Percentiles rank a stretch among this genome's conserved stretches.
phyloP scores from a whole-genome alignment of 1,284 basidiomycete genomes.

The Laetiporus sulphureus region DNA sequence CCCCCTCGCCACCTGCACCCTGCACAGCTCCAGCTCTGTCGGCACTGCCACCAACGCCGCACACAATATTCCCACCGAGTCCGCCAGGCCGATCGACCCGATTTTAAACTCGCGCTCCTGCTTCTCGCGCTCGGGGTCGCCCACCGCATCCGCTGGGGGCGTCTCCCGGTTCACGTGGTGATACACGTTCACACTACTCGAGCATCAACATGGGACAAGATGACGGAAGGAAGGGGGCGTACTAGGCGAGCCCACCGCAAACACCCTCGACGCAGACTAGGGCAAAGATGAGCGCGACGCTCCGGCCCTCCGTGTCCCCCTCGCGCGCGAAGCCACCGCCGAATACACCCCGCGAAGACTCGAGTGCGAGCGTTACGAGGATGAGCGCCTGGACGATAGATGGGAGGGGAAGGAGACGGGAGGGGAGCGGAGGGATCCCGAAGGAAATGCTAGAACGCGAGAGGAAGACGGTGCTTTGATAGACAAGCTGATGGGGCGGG shows the following conservation, averaged over 20 bases:
- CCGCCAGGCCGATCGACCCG: conserved; percentile 77
- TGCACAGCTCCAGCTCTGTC: conserved; percentile 76
- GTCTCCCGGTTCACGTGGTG: conserved; percentile 78
- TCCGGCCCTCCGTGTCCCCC: conserved; percentile 44
- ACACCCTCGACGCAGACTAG: conserved; percentile 81
- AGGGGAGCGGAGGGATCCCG: conserved; percentile 79
- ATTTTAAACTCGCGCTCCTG: conserved; percentile 87
- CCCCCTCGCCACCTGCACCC: conserved; percentile 64
- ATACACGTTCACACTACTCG: conserved; percentile 78
- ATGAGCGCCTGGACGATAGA: conserved; percentile 65
- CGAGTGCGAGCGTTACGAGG: conserved; percentile 51
- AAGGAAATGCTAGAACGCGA: conserved; percentile 91
- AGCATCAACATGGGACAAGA: conserved; percentile 1
- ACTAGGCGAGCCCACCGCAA: conserved; percentile 92
- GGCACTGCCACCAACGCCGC: conserved; percentile 80
- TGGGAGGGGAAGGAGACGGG: conserved; percentile 64
- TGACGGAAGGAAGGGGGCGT: conserved; percentile 25
- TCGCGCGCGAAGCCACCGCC: conserved; percentile 31
- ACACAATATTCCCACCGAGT: conserved; percentile 71
- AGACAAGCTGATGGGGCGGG: conserved; percentile 48
- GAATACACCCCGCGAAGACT: conserved; percentile 66
- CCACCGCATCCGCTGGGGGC: conserved; percentile 30
- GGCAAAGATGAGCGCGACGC: conserved; percentile 65
- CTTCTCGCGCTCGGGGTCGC: conserved; percentile 49
- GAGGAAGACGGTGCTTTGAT: conserved; percentile 93